Conservation (phyloP, 768 basidiomycete genomes). For the Chalciporus sphaerocephalus region DNA sequence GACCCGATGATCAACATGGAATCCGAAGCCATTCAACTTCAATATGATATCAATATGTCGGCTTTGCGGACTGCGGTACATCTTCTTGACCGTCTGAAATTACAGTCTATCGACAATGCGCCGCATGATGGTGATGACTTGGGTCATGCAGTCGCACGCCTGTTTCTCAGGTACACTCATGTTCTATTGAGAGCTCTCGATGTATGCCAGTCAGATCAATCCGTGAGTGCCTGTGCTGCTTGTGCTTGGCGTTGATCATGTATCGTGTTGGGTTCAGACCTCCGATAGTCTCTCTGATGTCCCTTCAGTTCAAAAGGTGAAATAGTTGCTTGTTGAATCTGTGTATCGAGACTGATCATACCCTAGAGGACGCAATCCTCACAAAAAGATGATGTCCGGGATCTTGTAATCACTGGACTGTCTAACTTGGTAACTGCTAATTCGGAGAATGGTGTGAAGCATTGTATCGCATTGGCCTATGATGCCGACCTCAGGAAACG, state of each 20-base stretch:
- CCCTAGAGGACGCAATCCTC: conserved; percentile 41
- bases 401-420: conserved; percentile 74
- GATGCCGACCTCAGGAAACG: conserved; percentile 66
- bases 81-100: conserved; percentile 68
- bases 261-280: conserved; percentile 29
- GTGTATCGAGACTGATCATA: conserved; percentile 5
- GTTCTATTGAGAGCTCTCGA: conserved; percentile 62
- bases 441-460: conserved; percentile 84
- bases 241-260: background rate
- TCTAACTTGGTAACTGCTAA: conserved; percentile 80
- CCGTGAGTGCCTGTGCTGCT: conserved; percentile 32
- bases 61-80: conserved; percentile 72
- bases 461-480: conserved; percentile 77
- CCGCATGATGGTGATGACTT: conserved; percentile 57
- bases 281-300: conserved; percentile 50
- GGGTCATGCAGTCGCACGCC: conserved; percentile 64
- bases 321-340: background rate
- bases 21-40: conserved; percentile 35
- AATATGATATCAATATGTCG: conserved; percentile 67
- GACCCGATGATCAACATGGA: conserved; percentile 39
- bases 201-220: conserved; percentile 42
- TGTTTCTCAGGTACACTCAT: conserved; percentile 75
- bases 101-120: conserved; percentile 52
- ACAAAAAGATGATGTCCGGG: conserved; percentile 60
- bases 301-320: conserved; percentile 45